These are phyloP conservation scores for Leucocoprinus leucothites DNA, from an alignment of 768 basidiomycete genomes.

Conservation along the genomic window DNA sequence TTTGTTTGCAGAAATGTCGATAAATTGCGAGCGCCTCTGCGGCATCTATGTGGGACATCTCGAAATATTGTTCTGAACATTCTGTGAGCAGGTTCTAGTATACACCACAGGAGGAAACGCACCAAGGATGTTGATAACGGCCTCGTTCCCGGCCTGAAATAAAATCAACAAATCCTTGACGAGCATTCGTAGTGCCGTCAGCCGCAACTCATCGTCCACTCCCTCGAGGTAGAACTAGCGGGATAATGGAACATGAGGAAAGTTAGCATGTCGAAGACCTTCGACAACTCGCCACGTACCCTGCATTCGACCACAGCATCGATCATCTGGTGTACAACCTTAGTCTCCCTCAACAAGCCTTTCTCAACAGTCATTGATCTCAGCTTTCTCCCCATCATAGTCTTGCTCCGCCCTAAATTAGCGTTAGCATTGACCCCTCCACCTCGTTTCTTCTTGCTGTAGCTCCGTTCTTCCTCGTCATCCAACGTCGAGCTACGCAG, in stretches of 20 bases:
- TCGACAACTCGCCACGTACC: slow-evolving; percentile 44
- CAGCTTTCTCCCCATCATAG: slow-evolving; percentile 78
- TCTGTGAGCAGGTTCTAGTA: slow-evolving; percentile 15
- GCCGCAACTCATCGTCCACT: slow-evolving; percentile 87
- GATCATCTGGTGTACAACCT: slow-evolving; percentile 86
- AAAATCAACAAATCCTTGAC: slow-evolving; percentile 95
- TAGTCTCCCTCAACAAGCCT: slow-evolving; percentile 89
- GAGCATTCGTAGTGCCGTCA: slow-evolving; percentile 86
- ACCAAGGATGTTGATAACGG: slow-evolving; percentile 81
- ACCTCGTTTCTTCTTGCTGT: slow-evolving; percentile 29
- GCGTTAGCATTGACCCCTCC: slow-evolving; percentile 20
- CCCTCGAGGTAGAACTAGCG: slow-evolving; percentile 90
- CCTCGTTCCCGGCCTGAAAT: slow-evolving; percentile 96
- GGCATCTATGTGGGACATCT: slow-evolving; percentile 96
- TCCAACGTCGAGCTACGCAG: slow-evolving; percentile 67
- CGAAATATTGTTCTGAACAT: slow-evolving; percentile 88
- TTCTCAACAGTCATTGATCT: slow-evolving; percentile 94
- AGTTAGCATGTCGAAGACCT: slow-evolving; percentile 5
- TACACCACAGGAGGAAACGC: slow-evolving; percentile 22
- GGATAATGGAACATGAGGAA: neutral
- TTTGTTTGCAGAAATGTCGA: slow-evolving; percentile 91
- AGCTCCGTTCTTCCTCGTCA: slow-evolving; percentile 41
- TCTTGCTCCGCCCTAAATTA: slow-evolving; percentile 62
- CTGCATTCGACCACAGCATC: slow-evolving; percentile 85
- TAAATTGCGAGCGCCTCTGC: slow-evolving; percentile 82